Evolutionary conservation across 1,284 basidiomycete species (phyloP).

Genomic region (Cutaneotrichosporon spelunceum): DNA sequence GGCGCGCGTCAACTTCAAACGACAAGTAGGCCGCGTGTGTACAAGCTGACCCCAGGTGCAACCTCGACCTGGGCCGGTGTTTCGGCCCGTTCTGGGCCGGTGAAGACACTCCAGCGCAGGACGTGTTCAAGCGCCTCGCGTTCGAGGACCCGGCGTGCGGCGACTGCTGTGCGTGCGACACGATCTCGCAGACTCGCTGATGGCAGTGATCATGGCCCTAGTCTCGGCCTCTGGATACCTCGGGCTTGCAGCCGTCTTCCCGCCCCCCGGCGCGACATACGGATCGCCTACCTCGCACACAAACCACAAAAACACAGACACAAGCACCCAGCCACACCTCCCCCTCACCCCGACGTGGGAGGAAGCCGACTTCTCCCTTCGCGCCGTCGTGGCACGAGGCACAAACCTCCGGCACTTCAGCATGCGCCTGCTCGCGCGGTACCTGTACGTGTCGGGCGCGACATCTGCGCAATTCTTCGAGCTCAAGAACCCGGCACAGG

Average conservation of each 20-base stretch:
- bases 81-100: slow-evolving; percentile 47
- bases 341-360: slow-evolving; percentile 54
- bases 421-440: slow-evolving; percentile 54
- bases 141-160: slow-evolving; percentile 55
- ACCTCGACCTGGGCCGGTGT: slow-evolving; percentile 46
- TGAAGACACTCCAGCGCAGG: slow-evolving; percentile 35
- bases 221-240: slow-evolving; percentile 53
- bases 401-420: slow-evolving; percentile 53
- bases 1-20: slow-evolving; percentile 13
- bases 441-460: slow-evolving; percentile 47
- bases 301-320: too few relatives aligned
- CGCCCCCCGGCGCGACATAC: slow-evolving; percentile 33
- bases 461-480: slow-evolving; percentile 41
- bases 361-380: slow-evolving; percentile 53
- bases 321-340: slow-evolving; percentile 50
- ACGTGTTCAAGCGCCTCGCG: slow-evolving; percentile 56
- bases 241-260: slow-evolving; percentile 56
- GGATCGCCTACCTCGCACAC: slow-evolving; percentile 22
- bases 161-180: slow-evolving; percentile 56
- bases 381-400: slow-evolving; percentile 50
- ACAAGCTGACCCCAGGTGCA: slow-evolving; percentile 26
- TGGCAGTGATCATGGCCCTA: slow-evolving; percentile 54
- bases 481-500: slow-evolving; percentile 37
- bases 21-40: slow-evolving; percentile 30
- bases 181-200: not conserved